phyloP scores from a whole-genome alignment of 2,329 filamentous ascomycete genomes.

The Colletotrichum theobromicola region DNA sequence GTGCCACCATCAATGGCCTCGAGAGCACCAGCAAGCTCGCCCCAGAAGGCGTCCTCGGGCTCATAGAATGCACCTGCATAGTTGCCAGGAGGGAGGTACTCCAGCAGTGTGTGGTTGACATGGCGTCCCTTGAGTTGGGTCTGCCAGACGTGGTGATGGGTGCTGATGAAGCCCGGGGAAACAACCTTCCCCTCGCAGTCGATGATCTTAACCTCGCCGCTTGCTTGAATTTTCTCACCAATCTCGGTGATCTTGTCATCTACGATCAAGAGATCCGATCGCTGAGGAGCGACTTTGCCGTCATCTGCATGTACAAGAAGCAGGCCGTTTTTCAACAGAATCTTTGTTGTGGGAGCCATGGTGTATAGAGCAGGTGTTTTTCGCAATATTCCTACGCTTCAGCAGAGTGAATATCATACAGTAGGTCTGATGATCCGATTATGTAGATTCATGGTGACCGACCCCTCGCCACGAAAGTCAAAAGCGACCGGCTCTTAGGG shows the following conservation, averaged over 20 bases:
- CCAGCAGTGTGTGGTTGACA: constrained; percentile 26
- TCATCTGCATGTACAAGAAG: constrained; percentile 2
- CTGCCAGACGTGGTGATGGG: constrained; percentile 52
- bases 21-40: constrained; percentile 43
- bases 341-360: not conserved
- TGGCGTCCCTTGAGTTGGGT: constrained; percentile 32
- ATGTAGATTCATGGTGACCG: not conserved
- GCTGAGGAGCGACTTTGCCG: not conserved
- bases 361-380: not conserved
- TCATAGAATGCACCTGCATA: constrained; percentile 26
- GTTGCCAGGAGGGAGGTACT: constrained; percentile 29
- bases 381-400: fast-evolving
- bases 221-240: constrained; percentile 38
- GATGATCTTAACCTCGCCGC: constrained; percentile 34
- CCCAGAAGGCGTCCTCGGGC: constrained; percentile 50
- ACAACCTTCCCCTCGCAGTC: constrained; percentile 45
- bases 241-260: constrained; percentile 27
- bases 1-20: constrained; percentile 46
- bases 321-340: not conserved
- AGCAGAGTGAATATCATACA: fast-evolving
- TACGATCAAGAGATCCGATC: not conserved
- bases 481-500: not conserved
- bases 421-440: not conserved
- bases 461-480: not conserved
- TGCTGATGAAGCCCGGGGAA: constrained; percentile 47